Percentiles rank a stretch among this genome's conserved stretches.
Conservation (phyloP, 805 yeast genomes). For the Peterozyma xylosa region DNA sequence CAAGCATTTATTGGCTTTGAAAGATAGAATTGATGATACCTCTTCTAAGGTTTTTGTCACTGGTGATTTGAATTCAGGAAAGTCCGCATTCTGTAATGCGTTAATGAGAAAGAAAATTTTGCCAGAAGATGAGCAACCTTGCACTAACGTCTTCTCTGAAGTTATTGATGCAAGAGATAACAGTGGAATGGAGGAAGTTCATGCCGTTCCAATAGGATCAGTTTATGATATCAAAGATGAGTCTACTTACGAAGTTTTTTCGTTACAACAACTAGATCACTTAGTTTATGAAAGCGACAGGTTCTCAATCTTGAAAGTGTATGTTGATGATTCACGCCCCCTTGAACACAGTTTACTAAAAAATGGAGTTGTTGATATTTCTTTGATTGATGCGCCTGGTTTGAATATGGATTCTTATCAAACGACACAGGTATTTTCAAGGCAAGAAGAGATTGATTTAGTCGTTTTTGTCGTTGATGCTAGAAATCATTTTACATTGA, state of each 20-base stretch:
- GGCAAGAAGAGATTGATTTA: slow-evolving; percentile 95
- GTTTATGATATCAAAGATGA: slow-evolving; percentile 49
- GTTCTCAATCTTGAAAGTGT: slow-evolving; percentile 70
- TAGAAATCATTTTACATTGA: slow-evolving; percentile 89
- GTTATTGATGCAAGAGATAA: slow-evolving; percentile 80
- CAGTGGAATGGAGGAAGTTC: slow-evolving; percentile 78
- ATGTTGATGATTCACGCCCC: slow-evolving; percentile 69
- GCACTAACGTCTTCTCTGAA: slow-evolving; percentile 94
- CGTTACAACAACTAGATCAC: slow-evolving; percentile 50
- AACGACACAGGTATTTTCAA: slow-evolving; percentile 89
- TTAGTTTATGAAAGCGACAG: slow-evolving; percentile 69
- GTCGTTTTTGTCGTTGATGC: slow-evolving; percentile 96
- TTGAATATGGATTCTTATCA: slow-evolving; percentile 87
- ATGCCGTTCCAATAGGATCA: slow-evolving; percentile 65
- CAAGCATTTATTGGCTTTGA: slow-evolving; percentile 62
- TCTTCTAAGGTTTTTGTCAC: slow-evolving; percentile 92
- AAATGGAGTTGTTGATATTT: slow-evolving; percentile 89
- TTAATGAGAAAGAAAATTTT: slow-evolving; percentile 65
- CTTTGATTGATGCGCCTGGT: slow-evolving; percentile 96
- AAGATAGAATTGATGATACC: slow-evolving; percentile 83
- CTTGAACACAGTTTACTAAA: slow-evolving; percentile 63
- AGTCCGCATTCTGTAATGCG: slow-evolving; percentile 92
- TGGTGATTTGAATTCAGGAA: slow-evolving; percentile 95
- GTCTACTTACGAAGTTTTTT: slow-evolving; percentile 52
- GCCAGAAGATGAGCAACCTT: slow-evolving; percentile 97